Evolutionary conservation across 257 asterid species (phyloP).

Genomic region (Penstemon eatonii): DNA sequence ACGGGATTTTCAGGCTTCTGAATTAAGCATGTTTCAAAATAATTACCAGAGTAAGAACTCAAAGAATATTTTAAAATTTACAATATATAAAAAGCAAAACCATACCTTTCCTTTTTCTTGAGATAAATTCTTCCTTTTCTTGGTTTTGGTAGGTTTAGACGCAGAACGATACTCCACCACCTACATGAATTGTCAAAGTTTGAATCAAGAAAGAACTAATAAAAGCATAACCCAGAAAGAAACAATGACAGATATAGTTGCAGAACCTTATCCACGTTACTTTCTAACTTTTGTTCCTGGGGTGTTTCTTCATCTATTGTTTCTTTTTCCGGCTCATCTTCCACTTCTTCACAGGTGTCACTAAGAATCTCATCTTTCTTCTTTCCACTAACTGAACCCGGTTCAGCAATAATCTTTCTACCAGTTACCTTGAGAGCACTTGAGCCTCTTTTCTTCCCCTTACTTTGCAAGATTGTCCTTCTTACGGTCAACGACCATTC

Average conservation of each 20-base stretch:
- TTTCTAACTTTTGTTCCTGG: too few relatives aligned
- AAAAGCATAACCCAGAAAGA: constrained; percentile 14
- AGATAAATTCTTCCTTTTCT: constrained; percentile 24
- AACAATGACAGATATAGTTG: constrained; percentile 2
- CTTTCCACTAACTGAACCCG: too few relatives aligned
- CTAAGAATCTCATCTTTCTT: too few relatives aligned
- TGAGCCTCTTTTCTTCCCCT: constrained; percentile 7
- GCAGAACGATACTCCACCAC: constrained; percentile 26
- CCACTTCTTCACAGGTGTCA: too few relatives aligned
- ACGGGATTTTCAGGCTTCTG: constrained; percentile 35
- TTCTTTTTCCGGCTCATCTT: too few relatives aligned
- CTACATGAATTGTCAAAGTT: constrained; percentile 27
- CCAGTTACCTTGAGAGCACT: too few relatives aligned
- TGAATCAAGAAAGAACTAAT: background rate
- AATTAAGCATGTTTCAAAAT: constrained; percentile 22
- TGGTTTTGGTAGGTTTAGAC: constrained; percentile 34
- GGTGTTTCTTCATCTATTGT: too few relatives aligned
- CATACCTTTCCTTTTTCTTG: constrained; percentile 45
- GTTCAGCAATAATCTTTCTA: too few relatives aligned
- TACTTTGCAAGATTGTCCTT: constrained; percentile 19
- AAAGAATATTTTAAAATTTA: constrained; percentile 11
- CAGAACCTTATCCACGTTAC: too few relatives aligned
- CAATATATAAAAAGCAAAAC: constrained; percentile 1
- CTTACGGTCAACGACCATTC: constrained; percentile 29
- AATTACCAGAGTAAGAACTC: constrained; percentile 22